A percentile compares a stretch with the other conserved stretches of the same genome.
Conservation (phyloP, 805 yeast species). For the Brettanomyces bruxellensis region DNA sequence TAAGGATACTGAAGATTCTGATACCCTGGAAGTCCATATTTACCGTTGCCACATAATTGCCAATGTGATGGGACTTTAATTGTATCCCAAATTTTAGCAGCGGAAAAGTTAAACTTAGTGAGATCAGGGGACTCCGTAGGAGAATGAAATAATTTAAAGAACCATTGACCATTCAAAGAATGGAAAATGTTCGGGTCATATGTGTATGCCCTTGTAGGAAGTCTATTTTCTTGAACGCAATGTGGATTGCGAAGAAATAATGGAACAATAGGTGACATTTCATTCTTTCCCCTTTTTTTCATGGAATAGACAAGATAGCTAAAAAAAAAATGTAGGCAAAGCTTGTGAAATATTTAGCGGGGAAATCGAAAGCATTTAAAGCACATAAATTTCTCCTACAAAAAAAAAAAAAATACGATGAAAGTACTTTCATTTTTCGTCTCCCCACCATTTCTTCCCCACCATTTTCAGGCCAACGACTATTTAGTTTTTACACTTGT, state of each 20-base stretch:
- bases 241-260: not conserved
- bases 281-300: too few relatives aligned
- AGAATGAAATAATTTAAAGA: not conserved
- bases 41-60: not conserved
- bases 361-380: too few relatives aligned
- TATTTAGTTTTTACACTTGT: too few relatives aligned
- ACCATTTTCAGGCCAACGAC: too few relatives aligned
- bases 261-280: not conserved
- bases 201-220: not conserved
- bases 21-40: not conserved
- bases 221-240: not conserved
- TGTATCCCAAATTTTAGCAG: not conserved
- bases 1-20: not conserved
- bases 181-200: not conserved
- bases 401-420: too few relatives aligned
- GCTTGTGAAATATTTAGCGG: too few relatives aligned
- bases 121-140: not conserved
- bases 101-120: not conserved
- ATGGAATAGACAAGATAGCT: too few relatives aligned
- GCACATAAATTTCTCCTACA: too few relatives aligned
- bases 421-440: too few relatives aligned
- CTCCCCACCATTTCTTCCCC: too few relatives aligned
- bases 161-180: slow-evolving; percentile 1
- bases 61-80: not conserved
- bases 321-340: too few relatives aligned